A percentile compares a stretch with the other conserved stretches of the same genome.
Evolutionary conservation across 495 filamentous ascomycete species (phyloP).

Genomic region (Podospora comata): DNA sequence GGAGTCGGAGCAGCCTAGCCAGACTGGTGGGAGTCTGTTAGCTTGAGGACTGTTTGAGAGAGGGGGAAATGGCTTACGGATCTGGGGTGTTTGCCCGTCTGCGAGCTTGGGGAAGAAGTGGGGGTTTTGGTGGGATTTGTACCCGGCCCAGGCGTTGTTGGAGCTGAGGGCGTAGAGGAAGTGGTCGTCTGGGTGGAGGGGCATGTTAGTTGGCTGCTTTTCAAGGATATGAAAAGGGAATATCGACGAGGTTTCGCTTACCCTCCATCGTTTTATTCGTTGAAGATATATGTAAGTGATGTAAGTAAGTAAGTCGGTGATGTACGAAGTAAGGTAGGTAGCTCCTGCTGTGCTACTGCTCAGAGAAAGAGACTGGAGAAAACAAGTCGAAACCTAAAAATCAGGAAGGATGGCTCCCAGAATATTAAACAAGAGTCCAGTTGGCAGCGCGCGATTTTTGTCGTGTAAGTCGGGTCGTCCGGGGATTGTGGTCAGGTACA

Average conservation of each 20-base stretch:
- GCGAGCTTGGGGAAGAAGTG: constrained; percentile 69
- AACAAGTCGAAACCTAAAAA: too few species aligned
- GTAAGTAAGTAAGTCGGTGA: too few species aligned
- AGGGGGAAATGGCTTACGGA: constrained; percentile 47
- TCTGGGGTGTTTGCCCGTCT: constrained; percentile 66
- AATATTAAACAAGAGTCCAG: too few species aligned
- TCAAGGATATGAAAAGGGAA: too few species aligned
- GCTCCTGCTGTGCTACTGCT: neutral
- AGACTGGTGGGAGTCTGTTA: constrained; percentile 47
- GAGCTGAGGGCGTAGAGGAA: constrained; percentile 55
- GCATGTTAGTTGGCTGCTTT: neutral
- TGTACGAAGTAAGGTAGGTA: neutral
- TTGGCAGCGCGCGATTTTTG: neutral
- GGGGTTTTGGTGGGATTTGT: constrained; percentile 63
- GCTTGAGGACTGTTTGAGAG: neutral
- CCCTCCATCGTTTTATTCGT: neutral
- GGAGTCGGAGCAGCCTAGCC: constrained; percentile 90
- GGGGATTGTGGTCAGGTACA: neutral
- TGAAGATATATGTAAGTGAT: neutral
- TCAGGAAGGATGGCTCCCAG: too few species aligned
- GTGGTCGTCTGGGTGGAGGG: constrained; percentile 40
- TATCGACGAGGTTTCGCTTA: neutral
- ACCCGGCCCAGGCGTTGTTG: constrained; percentile 71
- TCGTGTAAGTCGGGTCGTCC: neutral
- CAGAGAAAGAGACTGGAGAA: too few species aligned